phyloP scores from a whole-genome alignment of 1,139 yeast species.

The Lodderomyces beijingensis region DNA sequence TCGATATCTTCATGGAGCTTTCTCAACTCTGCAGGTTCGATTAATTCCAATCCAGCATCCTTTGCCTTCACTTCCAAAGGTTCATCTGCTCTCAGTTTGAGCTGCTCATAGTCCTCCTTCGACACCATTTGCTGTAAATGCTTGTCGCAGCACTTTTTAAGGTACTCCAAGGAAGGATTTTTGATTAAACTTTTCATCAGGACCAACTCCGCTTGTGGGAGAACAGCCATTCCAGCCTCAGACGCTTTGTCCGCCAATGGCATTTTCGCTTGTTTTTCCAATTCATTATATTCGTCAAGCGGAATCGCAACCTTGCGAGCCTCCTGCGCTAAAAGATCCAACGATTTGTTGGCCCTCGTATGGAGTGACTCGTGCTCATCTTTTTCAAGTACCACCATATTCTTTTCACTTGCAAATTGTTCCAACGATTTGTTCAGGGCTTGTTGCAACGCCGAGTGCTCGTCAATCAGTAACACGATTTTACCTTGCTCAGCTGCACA shows the following conservation, averaged over 20 bases:
- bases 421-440: not conserved
- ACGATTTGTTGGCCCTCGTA: slow-evolving; percentile 6
- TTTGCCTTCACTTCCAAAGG: slow-evolving; percentile 23
- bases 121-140: slow-evolving; percentile 17
- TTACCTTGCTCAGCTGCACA: slow-evolving; percentile 15
- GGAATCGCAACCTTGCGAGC: slow-evolving; percentile 11
- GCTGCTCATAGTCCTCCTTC: slow-evolving; percentile 20
- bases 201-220: slow-evolving; percentile 16
- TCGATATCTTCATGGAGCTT: slow-evolving; percentile 8
- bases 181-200: slow-evolving; percentile 17
- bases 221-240: slow-evolving; percentile 22
- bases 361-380: slow-evolving; percentile 2
- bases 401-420: slow-evolving; percentile 3
- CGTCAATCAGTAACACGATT: slow-evolving; percentile 6
- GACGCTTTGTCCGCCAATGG: slow-evolving; percentile 12
- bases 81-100: slow-evolving; percentile 21
- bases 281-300: slow-evolving; percentile 1
- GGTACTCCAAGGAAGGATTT: slow-evolving; percentile 25
- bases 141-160: slow-evolving; percentile 7
- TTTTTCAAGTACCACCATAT: slow-evolving; percentile 2
- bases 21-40: slow-evolving; percentile 13
- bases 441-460: not conserved
- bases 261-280: slow-evolving; percentile 9
- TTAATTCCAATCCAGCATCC: slow-evolving; percentile 17
- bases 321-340: slow-evolving; percentile 13